Conservation (phyloP, 345 rosid species). For the Dipteronia sinensis region DNA sequence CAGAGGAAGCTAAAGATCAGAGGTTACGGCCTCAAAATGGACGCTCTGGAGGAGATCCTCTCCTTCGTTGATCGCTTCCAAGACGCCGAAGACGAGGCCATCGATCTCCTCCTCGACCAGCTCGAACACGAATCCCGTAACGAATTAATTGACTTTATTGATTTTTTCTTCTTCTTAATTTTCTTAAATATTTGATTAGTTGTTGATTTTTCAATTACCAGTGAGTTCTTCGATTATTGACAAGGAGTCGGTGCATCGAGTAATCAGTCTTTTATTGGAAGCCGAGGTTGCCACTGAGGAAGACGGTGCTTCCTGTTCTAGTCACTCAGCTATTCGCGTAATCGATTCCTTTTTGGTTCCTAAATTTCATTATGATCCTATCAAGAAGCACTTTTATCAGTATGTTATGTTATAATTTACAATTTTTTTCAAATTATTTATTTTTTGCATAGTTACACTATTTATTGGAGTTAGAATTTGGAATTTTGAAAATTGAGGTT, state of each 20-base stretch:
- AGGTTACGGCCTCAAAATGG: slow-evolving; percentile 70
- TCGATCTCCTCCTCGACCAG: slow-evolving; percentile 79
- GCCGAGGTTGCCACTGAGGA: slow-evolving; percentile 73
- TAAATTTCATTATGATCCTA: slow-evolving; percentile 68
- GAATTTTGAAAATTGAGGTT: not conserved
- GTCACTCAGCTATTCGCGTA: slow-evolving; percentile 48
- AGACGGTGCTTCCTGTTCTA: slow-evolving; percentile 29
- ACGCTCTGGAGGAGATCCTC: slow-evolving; percentile 70
- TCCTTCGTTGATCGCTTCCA: slow-evolving; percentile 61
- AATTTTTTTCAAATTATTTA: not conserved
- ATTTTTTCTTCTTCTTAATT: too few relatives aligned
- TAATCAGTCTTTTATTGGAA: slow-evolving; percentile 55
- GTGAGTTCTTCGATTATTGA: slow-evolving; percentile 72
- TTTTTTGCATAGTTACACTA: not conserved
- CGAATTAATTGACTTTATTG: not conserved
- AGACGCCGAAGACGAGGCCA: slow-evolving; percentile 69
- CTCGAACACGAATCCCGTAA: slow-evolving; percentile 58
- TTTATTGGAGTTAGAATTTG: not conserved
- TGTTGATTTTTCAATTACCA: slow-evolving; percentile 30
- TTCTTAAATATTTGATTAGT: not conserved
- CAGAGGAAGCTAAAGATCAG: slow-evolving; percentile 78
- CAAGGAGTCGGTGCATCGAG: slow-evolving; percentile 58
- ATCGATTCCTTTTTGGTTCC: slow-evolving; percentile 82
- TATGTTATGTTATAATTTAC: slow-evolving; percentile 24
- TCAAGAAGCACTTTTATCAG: slow-evolving; percentile 79